A percentile compares a stretch with the other conserved stretches of the same genome.
Conservation (phyloP, 2,329 filamentous ascomycete genomes). For the Ceratocystis destructans region DNA sequence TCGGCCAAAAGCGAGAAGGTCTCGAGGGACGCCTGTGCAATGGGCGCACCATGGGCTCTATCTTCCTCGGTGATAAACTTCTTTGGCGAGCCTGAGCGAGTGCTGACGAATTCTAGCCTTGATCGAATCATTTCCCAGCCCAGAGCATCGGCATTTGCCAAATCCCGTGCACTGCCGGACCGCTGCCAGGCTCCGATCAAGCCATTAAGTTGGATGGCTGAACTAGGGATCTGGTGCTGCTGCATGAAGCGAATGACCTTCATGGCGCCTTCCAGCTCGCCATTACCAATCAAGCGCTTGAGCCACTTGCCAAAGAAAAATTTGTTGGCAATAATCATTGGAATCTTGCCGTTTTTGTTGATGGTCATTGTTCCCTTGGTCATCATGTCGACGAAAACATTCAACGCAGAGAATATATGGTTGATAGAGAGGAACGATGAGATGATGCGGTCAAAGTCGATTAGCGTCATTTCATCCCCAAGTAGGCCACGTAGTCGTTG, state of each 20-base stretch:
- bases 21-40: conserved; percentile 54
- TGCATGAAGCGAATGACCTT: conserved; percentile 66
- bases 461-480: conserved; percentile 47
- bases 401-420: conserved; percentile 52
- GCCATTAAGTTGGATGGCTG: conserved; percentile 67
- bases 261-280: conserved; percentile 55
- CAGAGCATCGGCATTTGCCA: conserved; percentile 50
- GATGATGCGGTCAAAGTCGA: conserved; percentile 64
- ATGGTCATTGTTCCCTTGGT: conserved; percentile 42
- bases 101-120: conserved; percentile 49
- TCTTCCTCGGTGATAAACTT: conserved; percentile 4
- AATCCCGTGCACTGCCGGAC: conserved; percentile 39
- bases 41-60: conserved; percentile 17
- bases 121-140: conserved; percentile 66
- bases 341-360: conserved; percentile 30
- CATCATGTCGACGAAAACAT: conserved; percentile 85
- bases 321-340: conserved; percentile 47
- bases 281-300: conserved; percentile 63
- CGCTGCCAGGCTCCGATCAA: conserved; percentile 68
- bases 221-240: conserved; percentile 50
- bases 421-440: conserved; percentile 55
- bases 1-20: conserved; percentile 65
- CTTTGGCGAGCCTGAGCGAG: conserved; percentile 26
- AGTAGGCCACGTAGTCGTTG: conserved; percentile 48
- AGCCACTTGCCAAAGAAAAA: conserved; percentile 85